Evolutionary conservation across 352 stramenopile species (phyloP).

Genomic region (Globisporangium okanoganense): DNA sequence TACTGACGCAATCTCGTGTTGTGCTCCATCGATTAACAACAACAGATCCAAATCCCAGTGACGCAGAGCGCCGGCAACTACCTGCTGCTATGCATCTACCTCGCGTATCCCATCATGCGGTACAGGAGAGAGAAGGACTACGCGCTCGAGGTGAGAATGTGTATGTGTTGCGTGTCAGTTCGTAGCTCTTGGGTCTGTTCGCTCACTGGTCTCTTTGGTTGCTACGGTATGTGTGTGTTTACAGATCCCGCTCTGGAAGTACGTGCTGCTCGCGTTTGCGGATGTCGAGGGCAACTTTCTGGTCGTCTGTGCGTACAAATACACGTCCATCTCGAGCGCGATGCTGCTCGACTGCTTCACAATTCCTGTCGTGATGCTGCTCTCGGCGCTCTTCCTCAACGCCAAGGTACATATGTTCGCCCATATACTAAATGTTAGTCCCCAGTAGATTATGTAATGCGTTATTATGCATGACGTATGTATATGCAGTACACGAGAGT

Average conservation of each 20-base stretch:
- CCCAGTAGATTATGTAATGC: too few relatives aligned
- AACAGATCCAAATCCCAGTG: slow-evolving; percentile 71
- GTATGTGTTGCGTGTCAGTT: not conserved
- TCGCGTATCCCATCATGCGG: slow-evolving; percentile 39
- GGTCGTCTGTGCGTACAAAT: slow-evolving; percentile 93
- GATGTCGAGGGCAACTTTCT: slow-evolving; percentile 96
- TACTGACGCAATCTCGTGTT: not conserved
- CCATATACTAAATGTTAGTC: too few relatives aligned
- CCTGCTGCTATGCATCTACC: slow-evolving; percentile 56
- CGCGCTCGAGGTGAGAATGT: slow-evolving; percentile 32
- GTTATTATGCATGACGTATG: not conserved
- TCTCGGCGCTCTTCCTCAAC: slow-evolving; percentile 87
- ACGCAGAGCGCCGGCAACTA: slow-evolving; percentile 76
- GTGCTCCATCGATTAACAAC: not conserved
- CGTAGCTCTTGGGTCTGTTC: not conserved
- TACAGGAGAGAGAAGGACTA: slow-evolving; percentile 44
- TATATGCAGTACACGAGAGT: slow-evolving; percentile 53
- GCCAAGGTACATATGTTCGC: slow-evolving; percentile 38
- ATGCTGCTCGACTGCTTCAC: slow-evolving; percentile 96
- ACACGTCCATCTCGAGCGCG: slow-evolving; percentile 94
- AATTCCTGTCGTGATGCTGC: slow-evolving; percentile 93
- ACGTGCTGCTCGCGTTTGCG: slow-evolving; percentile 88
- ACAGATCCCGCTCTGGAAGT: slow-evolving; percentile 82
- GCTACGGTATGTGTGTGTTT: not conserved
- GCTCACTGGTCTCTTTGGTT: not conserved